A percentile compares a stretch with the other conserved stretches of the same genome.
Evolutionary conservation across 2,329 filamentous ascomycete genomes (phyloP).

Genomic region (Colletotrichum tropicicola): DNA sequence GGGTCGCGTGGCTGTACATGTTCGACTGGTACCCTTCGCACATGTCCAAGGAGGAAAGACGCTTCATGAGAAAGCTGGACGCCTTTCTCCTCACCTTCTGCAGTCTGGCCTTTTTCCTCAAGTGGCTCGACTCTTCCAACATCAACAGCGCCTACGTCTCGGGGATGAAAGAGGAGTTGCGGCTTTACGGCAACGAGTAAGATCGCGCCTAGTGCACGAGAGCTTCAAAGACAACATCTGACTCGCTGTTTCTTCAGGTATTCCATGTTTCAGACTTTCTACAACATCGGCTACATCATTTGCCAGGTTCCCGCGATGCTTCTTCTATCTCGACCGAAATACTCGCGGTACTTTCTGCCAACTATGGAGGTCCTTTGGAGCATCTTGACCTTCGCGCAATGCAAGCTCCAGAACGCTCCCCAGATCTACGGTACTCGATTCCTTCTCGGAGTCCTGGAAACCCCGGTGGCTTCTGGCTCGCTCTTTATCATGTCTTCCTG

Average conservation of each 20-base stretch:
- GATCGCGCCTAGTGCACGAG: background rate
- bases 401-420: slow-evolving; percentile 33
- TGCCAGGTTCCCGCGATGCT: slow-evolving; percentile 30
- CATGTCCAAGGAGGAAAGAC: slow-evolving; percentile 30
- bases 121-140: slow-evolving; percentile 45
- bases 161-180: slow-evolving; percentile 47
- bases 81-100: slow-evolving; percentile 34
- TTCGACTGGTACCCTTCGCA: slow-evolving; percentile 38
- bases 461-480: slow-evolving; percentile 23
- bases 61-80: slow-evolving; percentile 34
- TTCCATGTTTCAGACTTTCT: slow-evolving; percentile 27
- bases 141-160: slow-evolving; percentile 48
- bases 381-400: slow-evolving; percentile 35
- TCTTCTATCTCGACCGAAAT: slow-evolving; percentile 28
- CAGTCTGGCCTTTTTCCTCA: slow-evolving; percentile 26
- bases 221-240: background rate
- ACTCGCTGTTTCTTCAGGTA: background rate
- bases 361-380: slow-evolving; percentile 34
- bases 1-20: slow-evolving; percentile 34
- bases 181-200: slow-evolving; percentile 42
- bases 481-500: slow-evolving; percentile 39
- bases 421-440: slow-evolving; percentile 41
- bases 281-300: slow-evolving; percentile 31
- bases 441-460: slow-evolving; percentile 37
- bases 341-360: slow-evolving; percentile 34